These are phyloP conservation scores for Geosmithia morbida DNA, from an alignment of 2,329 filamentous ascomycete genomes.

Conservation along the genomic window DNA sequence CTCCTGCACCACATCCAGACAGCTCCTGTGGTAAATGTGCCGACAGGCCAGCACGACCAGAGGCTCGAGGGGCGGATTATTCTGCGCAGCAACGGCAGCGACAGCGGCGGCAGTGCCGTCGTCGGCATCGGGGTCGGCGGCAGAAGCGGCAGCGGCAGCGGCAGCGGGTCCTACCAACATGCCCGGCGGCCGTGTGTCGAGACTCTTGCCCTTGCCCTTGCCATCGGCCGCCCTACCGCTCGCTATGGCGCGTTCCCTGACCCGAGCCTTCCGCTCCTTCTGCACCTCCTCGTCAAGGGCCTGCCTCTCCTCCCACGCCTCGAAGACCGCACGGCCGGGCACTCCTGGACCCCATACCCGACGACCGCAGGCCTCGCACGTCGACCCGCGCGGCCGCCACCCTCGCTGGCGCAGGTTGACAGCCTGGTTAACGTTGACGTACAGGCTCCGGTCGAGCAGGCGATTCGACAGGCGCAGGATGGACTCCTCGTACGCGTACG, in stretches of 20 bases:
- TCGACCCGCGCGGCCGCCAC: conserved; percentile 77
- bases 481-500: conserved; percentile 89
- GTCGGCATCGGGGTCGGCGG: background rate
- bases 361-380: conserved; percentile 73
- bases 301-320: conserved; percentile 61
- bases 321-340: conserved; percentile 55
- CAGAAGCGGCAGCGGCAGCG: background rate
- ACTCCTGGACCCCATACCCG: conserved; percentile 84
- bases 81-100: conserved; percentile 10
- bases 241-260: conserved; percentile 22
- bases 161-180: conserved; percentile 16
- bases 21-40: conserved; percentile 56
- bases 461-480: conserved; percentile 75
- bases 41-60: conserved; percentile 56
- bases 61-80: conserved; percentile 42
- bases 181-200: conserved; percentile 23
- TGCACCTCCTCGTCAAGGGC: conserved; percentile 29
- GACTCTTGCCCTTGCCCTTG: conserved; percentile 28
- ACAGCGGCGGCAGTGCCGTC: conserved; percentile 12
- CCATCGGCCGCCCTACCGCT: conserved; percentile 13
- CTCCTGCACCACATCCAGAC: conserved; percentile 50
- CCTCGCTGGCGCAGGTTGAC: conserved; percentile 65
- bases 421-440: conserved; percentile 65
- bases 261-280: conserved; percentile 23
- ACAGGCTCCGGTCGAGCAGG: conserved; percentile 78